phyloP scores from a whole-genome alignment of 2,329 filamentous ascomycete genomes.

The Diplodia corticola region DNA sequence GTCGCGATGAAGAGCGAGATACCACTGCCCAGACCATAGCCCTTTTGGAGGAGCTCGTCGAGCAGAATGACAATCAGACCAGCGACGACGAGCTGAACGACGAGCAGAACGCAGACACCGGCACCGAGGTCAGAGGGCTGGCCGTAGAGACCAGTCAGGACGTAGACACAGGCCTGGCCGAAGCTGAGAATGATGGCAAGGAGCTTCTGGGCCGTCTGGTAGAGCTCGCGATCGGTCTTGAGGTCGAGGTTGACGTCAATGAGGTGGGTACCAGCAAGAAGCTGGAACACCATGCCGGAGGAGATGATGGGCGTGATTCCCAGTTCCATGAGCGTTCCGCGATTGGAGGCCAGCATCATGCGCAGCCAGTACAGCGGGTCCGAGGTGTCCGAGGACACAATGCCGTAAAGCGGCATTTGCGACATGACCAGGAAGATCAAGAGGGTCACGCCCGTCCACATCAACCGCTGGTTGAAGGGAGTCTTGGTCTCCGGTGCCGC shows the following conservation, averaged over 20 bases:
- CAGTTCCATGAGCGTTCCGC: constrained; percentile 92
- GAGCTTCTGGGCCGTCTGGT: constrained; percentile 98
- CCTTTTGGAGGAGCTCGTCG: constrained; percentile 98
- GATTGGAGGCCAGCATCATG: constrained; percentile 99
- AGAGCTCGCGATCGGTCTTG: constrained; percentile 99
- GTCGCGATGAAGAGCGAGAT: constrained; percentile 99
- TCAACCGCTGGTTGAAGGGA: constrained; percentile 82
- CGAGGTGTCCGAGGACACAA: constrained; percentile 93
- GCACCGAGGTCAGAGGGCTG: constrained; percentile 95
- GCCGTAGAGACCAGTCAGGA: constrained; percentile 91
- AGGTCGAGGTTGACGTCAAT: constrained; percentile 99
- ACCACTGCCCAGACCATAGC: constrained; percentile 95
- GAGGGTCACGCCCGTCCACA: constrained; percentile 67
- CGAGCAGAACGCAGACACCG: constrained; percentile 96
- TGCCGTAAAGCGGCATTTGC: constrained; percentile 95
- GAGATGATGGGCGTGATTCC: constrained; percentile 98
- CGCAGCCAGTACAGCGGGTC: constrained; percentile 99
- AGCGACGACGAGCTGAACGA: constrained; percentile 95
- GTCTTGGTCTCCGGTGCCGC: constrained; percentile 98
- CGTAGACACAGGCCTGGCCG: constrained; percentile 96
- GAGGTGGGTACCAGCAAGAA: constrained; percentile 97
- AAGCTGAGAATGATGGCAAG: constrained; percentile 92
- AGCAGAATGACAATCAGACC: constrained; percentile 99
- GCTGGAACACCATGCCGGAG: constrained; percentile 99
- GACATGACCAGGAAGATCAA: constrained; percentile 99